These are phyloP conservation scores for Moesziomyces sp. DNA, from an alignment of 1,284 basidiomycete genomes.

Conservation along the genomic window DNA sequence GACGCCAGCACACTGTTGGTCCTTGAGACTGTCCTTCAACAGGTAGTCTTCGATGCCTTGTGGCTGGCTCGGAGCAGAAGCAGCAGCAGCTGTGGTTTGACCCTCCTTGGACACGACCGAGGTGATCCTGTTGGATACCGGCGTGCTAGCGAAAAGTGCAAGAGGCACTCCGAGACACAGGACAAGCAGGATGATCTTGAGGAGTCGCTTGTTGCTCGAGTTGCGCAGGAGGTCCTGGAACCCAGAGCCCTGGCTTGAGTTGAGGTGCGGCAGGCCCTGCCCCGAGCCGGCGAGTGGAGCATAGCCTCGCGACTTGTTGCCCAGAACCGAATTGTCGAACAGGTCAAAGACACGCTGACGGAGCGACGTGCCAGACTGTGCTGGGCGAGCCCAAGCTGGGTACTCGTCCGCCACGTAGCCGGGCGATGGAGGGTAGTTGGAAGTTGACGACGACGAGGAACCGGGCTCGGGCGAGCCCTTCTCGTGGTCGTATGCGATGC, in stretches of 20 bases:
- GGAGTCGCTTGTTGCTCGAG: slow-evolving; percentile 6
- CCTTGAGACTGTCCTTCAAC: neutral
- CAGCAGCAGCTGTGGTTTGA: too few species aligned
- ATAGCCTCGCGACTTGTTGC: slow-evolving; percentile 7
- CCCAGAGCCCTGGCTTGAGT: neutral
- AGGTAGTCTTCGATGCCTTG: too few species aligned
- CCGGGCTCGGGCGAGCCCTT: too few species aligned
- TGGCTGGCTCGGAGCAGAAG: too few species aligned
- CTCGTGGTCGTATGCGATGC: too few species aligned
- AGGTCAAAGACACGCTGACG: slow-evolving; percentile 14
- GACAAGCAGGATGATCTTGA: slow-evolving; percentile 13
- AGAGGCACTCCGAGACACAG: slow-evolving; percentile 12
- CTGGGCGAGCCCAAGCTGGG: slow-evolving; percentile 9
- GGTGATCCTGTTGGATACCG: neutral
- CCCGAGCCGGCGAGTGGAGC: slow-evolving; percentile 1
- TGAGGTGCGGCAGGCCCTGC: slow-evolving; percentile 5
- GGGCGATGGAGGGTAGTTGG: slow-evolving; percentile 23
- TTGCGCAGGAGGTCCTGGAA: slow-evolving; percentile 9
- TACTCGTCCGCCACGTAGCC: slow-evolving; percentile 7
- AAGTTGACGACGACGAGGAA: neutral
- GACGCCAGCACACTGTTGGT: slow-evolving; percentile 10
- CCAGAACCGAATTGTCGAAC: neutral
- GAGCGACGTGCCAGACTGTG: neutral
- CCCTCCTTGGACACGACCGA: too few species aligned
- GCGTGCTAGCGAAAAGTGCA: slow-evolving; percentile 5